phyloP scores from a whole-genome alignment of 176 grass and related monocot genomes.

The Eleusine indica region DNA sequence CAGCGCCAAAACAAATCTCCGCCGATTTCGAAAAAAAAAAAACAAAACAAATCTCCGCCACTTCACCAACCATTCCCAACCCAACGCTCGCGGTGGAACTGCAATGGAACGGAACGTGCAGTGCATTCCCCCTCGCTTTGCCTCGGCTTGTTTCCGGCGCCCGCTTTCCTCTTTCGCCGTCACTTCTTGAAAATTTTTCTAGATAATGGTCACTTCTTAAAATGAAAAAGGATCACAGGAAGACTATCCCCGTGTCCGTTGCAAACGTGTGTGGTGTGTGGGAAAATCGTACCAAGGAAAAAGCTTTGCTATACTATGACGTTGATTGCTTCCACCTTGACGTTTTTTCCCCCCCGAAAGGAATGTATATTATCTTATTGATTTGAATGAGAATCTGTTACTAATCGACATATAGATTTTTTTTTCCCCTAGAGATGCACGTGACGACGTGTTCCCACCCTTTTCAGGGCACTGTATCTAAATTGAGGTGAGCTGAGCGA shows the following conservation, averaged over 20 bases:
- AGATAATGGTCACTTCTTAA: too few species aligned
- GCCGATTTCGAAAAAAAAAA: not conserved
- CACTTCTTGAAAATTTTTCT: not conserved
- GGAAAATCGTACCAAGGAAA: not conserved
- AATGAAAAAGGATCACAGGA: not conserved
- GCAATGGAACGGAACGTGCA: not conserved
- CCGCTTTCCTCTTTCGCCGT: conserved; percentile 29
- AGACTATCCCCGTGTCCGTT: not conserved
- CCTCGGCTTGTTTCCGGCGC: conserved; percentile 2
- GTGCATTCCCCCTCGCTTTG: not conserved
- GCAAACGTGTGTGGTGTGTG: not conserved
- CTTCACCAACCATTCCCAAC: conserved; percentile 26
- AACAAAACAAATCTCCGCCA: not conserved
- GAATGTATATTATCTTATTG: too few species aligned
- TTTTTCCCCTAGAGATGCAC: not conserved
- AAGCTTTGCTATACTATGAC: not conserved
- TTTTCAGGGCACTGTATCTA: not conserved
- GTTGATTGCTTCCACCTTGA: not conserved
- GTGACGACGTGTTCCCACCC: too few species aligned
- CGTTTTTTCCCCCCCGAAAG: too few species aligned
- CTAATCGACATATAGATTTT: not conserved
- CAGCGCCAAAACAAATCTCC: conserved; percentile 26
- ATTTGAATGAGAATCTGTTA: not conserved
- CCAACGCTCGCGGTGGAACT: not conserved
- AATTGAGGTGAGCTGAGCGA: not conserved